Base-by-base conservation (phyloP, 768 basidiomycete species). In the Kondoa malvinella region DNA sequence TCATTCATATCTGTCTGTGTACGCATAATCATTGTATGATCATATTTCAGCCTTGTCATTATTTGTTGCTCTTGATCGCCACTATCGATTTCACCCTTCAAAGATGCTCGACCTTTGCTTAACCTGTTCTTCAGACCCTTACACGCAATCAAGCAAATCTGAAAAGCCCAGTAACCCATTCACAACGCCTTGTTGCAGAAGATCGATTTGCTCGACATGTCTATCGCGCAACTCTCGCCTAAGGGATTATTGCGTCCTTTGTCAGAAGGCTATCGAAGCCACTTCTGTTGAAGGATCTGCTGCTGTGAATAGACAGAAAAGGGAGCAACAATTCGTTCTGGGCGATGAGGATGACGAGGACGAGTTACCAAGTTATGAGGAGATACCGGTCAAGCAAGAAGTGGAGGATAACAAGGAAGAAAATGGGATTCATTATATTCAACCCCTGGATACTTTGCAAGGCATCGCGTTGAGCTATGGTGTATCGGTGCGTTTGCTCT, bases 401-500 rank as follows among this genome's bases (percentile, higher is more conserved):
- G 40, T 50, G 21, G n/a, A n/a, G n/a, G n/a, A n/a, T n/a, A 50
- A 50, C 40, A 50, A 50, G 12, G 40, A 50, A 50, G 40, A 21
- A 50, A 50, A 50, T 50, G 40, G 12, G 8, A 50, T 50, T 50
- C 40, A 50, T 50, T 50, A 63, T n/a, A 63, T 63, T 33, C 15
- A 63, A 33, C 61, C 61, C 12, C 12, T 4, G 15, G 61, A 63
- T 27, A 63, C 61, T 33, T 63, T 63, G 61, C 27, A 17, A 16
- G 61, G 61, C 61, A 63, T 63, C 8, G 61, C 61, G 3, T 31
- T 63, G 61, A 30, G 27, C 8, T 63, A 63, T 32, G 31, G 31
- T 17, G 21, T 63, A 17, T 21, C n/a, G 25, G 58, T 60, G 30
- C 4, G 58, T 31, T 60, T 8, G 14, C 58, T 25, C 12, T 31